Evolutionary conservation across 768 basidiomycete species (phyloP).

Genomic region (Lanmaoa pseudosensibilis): DNA sequence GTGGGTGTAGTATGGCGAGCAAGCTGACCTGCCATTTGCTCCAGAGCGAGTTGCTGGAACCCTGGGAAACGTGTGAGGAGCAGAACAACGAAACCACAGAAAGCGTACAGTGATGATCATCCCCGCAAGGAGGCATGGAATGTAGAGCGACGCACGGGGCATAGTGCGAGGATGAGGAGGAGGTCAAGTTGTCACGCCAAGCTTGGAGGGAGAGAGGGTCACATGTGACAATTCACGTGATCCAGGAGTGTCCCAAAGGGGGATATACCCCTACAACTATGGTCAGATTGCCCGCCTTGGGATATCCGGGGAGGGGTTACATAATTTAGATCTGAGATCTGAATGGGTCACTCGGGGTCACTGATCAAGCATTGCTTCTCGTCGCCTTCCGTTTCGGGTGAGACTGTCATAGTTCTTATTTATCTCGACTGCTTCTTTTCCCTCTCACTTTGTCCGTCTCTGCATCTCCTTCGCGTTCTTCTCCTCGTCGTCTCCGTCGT

Average conservation of each 20-base stretch:
- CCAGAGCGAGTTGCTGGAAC: conserved; percentile 80
- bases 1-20: not conserved
- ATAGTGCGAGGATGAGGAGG: conserved; percentile 37
- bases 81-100: not conserved
- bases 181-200: conserved; percentile 7
- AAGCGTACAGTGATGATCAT: conserved; percentile 83
- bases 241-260: too few relatives aligned
- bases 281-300: too few relatives aligned
- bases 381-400: conserved; percentile 28
- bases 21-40: conserved; percentile 73
- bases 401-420: conserved; percentile 28
- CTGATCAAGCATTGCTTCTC: conserved; percentile 24
- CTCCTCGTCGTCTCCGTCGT: conserved; percentile 20
- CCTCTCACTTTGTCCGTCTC: conserved; percentile 20
- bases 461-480: conserved; percentile 7
- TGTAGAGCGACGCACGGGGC: conserved; percentile 59
- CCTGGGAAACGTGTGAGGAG: conserved; percentile 40
- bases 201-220: not conserved
- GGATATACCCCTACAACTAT: too few relatives aligned
- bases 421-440: conserved; percentile 35
- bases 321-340: conserved; percentile 28
- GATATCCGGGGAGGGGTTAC: not conserved
- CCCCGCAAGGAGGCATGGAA: conserved; percentile 81
- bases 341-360: conserved; percentile 18
- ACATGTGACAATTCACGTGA: conserved; percentile 28